Evolutionary conservation across 768 basidiomycete species (phyloP).

Genomic region (Tricholoma bakamatsutake): DNA sequence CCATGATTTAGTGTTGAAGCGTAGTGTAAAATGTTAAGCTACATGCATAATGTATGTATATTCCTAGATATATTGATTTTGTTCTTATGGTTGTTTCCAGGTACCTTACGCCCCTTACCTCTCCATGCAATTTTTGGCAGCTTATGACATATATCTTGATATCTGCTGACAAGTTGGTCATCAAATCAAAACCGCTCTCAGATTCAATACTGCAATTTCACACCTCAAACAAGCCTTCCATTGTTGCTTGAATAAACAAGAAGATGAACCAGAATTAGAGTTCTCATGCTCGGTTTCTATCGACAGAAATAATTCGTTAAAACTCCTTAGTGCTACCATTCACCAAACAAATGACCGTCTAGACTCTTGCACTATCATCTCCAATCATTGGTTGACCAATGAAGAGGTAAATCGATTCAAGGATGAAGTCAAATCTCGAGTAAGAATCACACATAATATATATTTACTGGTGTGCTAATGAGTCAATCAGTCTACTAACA

Average conservation of each 20-base stretch:
- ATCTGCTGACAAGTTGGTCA: neutral
- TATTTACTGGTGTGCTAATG: neutral
- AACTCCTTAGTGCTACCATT: neutral
- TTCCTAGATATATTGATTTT: neutral
- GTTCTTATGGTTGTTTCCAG: neutral
- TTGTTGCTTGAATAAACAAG: neutral
- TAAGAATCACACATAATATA: neutral
- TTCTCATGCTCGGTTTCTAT: neutral
- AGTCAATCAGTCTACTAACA: too few relatives aligned
- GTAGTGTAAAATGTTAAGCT: too few relatives aligned
- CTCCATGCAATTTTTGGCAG: neutral
- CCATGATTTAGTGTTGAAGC: slow-evolving; percentile 3
- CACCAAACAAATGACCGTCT: neutral
- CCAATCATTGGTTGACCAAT: neutral
- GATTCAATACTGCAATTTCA: neutral
- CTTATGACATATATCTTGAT: neutral
- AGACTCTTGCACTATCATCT: neutral
- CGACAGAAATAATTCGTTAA: neutral
- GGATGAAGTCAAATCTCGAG: neutral
- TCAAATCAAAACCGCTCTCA: neutral
- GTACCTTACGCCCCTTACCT: neutral
- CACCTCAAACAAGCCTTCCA: neutral
- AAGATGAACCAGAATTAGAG: neutral
- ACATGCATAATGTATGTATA: slow-evolving; percentile 6
- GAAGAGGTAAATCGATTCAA: neutral